Evolutionary conservation across 495 filamentous ascomycete genomes (phyloP), one percentile per base, ranked within the genome.

Genomic region (Hyaloscypha hepaticicola): DNA sequence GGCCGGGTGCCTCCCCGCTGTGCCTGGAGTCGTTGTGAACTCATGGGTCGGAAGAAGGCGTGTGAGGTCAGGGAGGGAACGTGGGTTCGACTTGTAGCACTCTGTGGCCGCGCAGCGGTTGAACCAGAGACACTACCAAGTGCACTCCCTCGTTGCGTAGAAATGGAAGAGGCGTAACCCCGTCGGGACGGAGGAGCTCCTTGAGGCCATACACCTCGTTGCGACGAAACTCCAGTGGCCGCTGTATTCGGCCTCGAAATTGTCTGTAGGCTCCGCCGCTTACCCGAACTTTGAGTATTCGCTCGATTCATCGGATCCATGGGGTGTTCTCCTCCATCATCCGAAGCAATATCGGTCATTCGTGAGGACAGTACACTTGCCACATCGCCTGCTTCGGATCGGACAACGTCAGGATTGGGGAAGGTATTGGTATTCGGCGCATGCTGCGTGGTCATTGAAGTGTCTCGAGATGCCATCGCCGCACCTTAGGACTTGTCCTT

Each of bases 41-140:
- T 97, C 95, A 99, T 96, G 21, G 95, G 95, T 9, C 88, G 88
- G 70, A 97, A 97, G 75, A 99, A 98, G 22, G 89, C 94, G 67
- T 93, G 88, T 16, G 92, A 92, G 8, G 92, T 87, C 29, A 99
- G 78, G 1, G 89, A 90, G 8, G 95, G 93, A 38, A 96, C 94
- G 79, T 99, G 95, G 21, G 90, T 93, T 70, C 87, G 83, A 73
- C 90, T 92, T 3, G 82, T 83, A 2, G 88, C 84, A 65, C 84
- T 90, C 26, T 77, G 75, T 12, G 89, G 89, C 67, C 88, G 74
- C 3, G 74, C 77, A 49, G 73, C 78, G 41, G 72, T 68, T 21
- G 79, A 75, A 25, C 75, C 65, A 21, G 79, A 83, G 66, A 79
- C 66, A 67, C 78, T 64, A 31, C 55, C 68, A 49, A 52, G 48